Percentiles rank a stretch among this genome's conserved stretches.
These are phyloP conservation scores for Diospyros lotus DNA, from an alignment of 148 eudicot species.

Conservation along the genomic window DNA sequence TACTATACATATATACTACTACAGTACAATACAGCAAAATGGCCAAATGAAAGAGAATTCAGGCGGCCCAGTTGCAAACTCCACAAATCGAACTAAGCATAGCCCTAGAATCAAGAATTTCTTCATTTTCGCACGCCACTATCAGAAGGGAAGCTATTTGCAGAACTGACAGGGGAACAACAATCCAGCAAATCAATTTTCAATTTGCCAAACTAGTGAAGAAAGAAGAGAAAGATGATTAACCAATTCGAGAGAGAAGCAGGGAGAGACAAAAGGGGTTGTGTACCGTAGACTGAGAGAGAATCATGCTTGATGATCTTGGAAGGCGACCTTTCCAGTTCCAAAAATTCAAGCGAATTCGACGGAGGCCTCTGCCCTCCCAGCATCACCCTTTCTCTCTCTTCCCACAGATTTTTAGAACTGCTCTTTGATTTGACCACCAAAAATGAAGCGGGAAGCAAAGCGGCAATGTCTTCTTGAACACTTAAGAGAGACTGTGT, in stretches of 20 bases:
- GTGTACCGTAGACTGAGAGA: conserved; percentile 65
- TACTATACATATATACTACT: too few species aligned
- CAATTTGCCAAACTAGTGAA: too few species aligned
- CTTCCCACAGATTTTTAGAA: neutral
- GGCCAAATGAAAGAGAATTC: neutral
- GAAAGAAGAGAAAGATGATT: neutral
- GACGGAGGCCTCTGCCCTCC: conserved; percentile 57
- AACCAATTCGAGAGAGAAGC: too few species aligned
- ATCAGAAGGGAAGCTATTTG: too few species aligned
- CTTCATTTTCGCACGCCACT: neutral
- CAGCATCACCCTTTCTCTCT: conserved; percentile 33
- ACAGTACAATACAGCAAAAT: too few species aligned
- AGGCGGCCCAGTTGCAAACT: neutral
- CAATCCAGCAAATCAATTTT: too few species aligned
- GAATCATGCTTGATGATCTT: conserved; percentile 66
- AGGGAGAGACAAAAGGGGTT: neutral
- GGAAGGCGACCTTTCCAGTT: conserved; percentile 43
- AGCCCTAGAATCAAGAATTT: neutral
- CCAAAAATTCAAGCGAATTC: conserved; percentile 40
- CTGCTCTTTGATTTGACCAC: too few species aligned
- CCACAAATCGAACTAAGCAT: neutral
- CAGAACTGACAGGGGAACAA: neutral
- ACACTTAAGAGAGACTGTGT: too few species aligned
- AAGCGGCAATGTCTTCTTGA: too few species aligned
- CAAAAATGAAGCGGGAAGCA: too few species aligned